phyloP scores from a whole-genome alignment of 805 yeast genomes.

The Lipomyces lipofer region DNA sequence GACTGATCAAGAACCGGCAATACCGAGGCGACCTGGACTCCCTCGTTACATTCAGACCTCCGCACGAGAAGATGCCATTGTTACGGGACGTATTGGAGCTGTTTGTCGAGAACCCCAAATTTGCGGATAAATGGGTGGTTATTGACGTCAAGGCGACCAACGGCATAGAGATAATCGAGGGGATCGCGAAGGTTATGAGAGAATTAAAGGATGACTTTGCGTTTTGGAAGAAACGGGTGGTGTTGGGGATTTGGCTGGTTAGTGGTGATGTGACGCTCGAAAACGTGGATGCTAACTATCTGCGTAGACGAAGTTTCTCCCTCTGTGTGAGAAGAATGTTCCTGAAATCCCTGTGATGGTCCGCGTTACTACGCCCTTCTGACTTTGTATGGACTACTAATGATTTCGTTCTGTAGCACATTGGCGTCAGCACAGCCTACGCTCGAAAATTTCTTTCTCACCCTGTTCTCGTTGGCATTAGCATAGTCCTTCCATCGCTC shows the following conservation, averaged over 20 bases:
- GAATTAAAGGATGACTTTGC: conserved; percentile 43
- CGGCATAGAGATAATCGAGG: conserved; percentile 20
- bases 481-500: conserved; percentile 34
- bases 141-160: conserved; percentile 29
- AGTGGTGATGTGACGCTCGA: conserved; percentile 41
- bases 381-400: conserved; percentile 42
- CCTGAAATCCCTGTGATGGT: conserved; percentile 40
- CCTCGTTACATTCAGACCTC: conserved; percentile 41
- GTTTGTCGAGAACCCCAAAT: conserved; percentile 8
- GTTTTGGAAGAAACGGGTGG: conserved; percentile 50
- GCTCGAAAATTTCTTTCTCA: conserved; percentile 17
- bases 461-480: conserved; percentile 18
- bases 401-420: conserved; percentile 41
- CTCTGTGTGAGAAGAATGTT: conserved; percentile 38
- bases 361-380: conserved; percentile 31
- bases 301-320: conserved; percentile 14
- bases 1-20: conserved; percentile 43
- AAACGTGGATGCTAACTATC: neutral
- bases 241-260: conserved; percentile 56
- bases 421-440: conserved; percentile 20
- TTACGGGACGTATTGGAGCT: conserved; percentile 18
- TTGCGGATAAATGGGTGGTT: conserved; percentile 24
- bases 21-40: conserved; percentile 43
- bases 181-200: conserved; percentile 16
- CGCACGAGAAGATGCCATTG: conserved; percentile 29